A percentile compares a stretch with the other conserved stretches of the same genome.
Evolutionary conservation across 768 basidiomycete species (phyloP).

Genomic region (Russula ochroleuca): DNA sequence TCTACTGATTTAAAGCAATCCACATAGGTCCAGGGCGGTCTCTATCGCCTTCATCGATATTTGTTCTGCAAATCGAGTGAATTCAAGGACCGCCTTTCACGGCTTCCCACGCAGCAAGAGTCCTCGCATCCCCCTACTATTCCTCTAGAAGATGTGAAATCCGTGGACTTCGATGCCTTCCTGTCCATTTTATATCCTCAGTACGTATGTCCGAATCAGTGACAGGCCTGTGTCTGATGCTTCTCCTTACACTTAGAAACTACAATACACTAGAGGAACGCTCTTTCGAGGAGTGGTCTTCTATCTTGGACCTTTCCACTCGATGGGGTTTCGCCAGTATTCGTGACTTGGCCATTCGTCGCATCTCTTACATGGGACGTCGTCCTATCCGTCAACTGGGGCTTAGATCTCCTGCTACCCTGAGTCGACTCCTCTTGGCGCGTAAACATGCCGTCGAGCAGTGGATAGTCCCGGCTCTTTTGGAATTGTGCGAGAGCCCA

Average conservation of each 20-base stretch:
- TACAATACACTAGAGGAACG: slow-evolving; percentile 8
- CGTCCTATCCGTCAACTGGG: too few relatives aligned
- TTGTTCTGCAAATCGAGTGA: slow-evolving; percentile 19
- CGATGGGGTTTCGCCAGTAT: slow-evolving; percentile 23
- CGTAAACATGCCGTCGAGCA: slow-evolving; percentile 10
- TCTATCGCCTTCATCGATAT: slow-evolving; percentile 23
- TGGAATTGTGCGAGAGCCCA: slow-evolving; percentile 14
- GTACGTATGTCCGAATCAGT: slow-evolving; percentile 10
- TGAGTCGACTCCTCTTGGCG: slow-evolving; percentile 7
- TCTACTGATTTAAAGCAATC: neutral
- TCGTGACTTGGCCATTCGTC: slow-evolving; percentile 16
- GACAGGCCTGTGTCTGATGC: neutral
- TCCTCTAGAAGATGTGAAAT: slow-evolving; percentile 11
- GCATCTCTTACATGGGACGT: neutral
- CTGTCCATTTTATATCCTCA: slow-evolving; percentile 23
- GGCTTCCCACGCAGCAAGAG: neutral
- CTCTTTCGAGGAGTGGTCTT: slow-evolving; percentile 20
- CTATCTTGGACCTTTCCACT: slow-evolving; percentile 22
- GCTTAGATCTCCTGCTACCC: neutral
- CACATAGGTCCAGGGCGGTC: slow-evolving; percentile 8
- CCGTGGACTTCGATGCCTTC: slow-evolving; percentile 20
- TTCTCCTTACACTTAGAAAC: slow-evolving; percentile 4
- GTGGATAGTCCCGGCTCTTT: slow-evolving; percentile 15
- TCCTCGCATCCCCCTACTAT: neutral
- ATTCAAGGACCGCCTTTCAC: slow-evolving; percentile 1